Evolutionary conservation across 805 yeast genomes (phyloP).

Genomic region (Yarrowia sp.): DNA sequence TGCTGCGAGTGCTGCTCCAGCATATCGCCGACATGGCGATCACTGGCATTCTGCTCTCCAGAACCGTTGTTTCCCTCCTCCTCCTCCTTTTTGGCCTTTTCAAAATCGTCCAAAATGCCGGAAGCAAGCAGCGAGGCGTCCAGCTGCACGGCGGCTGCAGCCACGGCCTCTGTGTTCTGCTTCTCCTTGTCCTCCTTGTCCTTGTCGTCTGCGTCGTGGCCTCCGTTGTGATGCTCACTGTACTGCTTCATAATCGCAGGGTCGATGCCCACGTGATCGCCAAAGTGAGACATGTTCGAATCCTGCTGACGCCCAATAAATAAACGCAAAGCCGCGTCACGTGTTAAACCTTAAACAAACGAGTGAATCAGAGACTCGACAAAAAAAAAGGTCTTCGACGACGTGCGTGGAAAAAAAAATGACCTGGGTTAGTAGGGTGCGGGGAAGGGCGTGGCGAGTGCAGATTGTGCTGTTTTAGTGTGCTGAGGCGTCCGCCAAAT

Average conservation of each 20-base stretch:
- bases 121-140: slow-evolving; percentile 19
- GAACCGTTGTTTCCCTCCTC: background rate
- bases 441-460: background rate
- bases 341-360: slow-evolving; percentile 6
- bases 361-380: background rate
- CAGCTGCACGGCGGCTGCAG: slow-evolving; percentile 22
- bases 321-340: background rate
- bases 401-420: background rate
- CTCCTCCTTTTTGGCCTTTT: slow-evolving; percentile 25
- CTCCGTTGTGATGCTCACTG: slow-evolving; percentile 18
- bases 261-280: slow-evolving; percentile 27
- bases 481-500: no score
- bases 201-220: slow-evolving; percentile 8
- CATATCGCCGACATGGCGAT: slow-evolving; percentile 13
- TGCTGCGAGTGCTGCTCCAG: slow-evolving; percentile 19
- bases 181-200: slow-evolving; percentile 24
- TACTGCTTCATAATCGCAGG: slow-evolving; percentile 28
- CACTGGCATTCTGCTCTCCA: background rate
- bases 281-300: slow-evolving; percentile 21
- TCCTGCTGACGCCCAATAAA: background rate
- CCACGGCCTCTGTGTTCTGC: slow-evolving; percentile 17
- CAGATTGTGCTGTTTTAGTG: background rate
- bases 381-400: background rate
- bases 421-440: background rate
- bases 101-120: slow-evolving; percentile 24